Conservation (phyloP, 768 basidiomycete genomes). For the Tulasnella sp. region DNA sequence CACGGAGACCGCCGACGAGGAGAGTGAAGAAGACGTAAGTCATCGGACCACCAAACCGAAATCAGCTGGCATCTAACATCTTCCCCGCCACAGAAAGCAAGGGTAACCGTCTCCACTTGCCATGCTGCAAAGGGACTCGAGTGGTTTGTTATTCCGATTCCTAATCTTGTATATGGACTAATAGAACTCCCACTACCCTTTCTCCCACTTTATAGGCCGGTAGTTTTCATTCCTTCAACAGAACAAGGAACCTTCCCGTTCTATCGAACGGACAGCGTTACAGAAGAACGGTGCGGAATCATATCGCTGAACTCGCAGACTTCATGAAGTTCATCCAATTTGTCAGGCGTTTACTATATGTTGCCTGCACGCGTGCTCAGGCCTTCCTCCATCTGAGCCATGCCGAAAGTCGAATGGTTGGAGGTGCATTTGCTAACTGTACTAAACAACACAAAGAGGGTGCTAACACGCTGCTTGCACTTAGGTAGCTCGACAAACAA, state of each 20-base stretch:
- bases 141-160: slow-evolving; percentile 47
- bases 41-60: neutral
- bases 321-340: neutral
- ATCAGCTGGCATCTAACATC: slow-evolving; percentile 14
- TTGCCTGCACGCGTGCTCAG: slow-evolving; percentile 87
- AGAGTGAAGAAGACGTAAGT: slow-evolving; percentile 51
- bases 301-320: neutral
- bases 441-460: too few relatives aligned
- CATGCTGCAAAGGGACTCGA: slow-evolving; percentile 91
- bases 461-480: too few relatives aligned
- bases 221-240: slow-evolving; percentile 81
- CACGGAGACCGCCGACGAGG: slow-evolving; percentile 59
- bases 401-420: slow-evolving; percentile 54
- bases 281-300: slow-evolving; percentile 72
- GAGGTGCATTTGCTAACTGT: slow-evolving; percentile 40
- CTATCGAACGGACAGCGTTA: slow-evolving; percentile 68
- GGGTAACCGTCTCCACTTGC: slow-evolving; percentile 83
- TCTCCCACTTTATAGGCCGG: slow-evolving; percentile 52
- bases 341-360: slow-evolving; percentile 77
- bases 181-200: neutral
- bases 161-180: neutral
- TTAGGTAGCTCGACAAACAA: slow-evolving; percentile 37
- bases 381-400: slow-evolving; percentile 64
- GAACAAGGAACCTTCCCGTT: slow-evolving; percentile 79
- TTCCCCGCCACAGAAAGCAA: slow-evolving; percentile 49